Base-by-base conservation (phyloP, 1,139 yeast genomes). In the Taphrina pruni region DNA sequence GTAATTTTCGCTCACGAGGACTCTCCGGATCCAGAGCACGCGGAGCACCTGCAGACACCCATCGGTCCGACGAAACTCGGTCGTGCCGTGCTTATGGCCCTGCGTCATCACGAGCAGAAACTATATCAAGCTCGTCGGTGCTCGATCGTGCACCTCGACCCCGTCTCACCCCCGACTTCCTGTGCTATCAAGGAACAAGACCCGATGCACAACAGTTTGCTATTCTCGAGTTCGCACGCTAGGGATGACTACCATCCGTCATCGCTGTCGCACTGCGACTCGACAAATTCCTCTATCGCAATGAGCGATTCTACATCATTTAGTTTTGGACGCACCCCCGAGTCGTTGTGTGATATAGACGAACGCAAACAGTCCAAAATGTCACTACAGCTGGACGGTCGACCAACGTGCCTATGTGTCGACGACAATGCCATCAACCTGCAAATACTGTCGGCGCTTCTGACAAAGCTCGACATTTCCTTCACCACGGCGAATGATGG, bases 361-460 rank as follows among this genome's bases (percentile, higher is more conserved):
- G 32, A 38, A 12, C 26, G 38, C 52, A 9, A 62, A 20, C 50
- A 52, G 48, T n/a, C 45, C 26, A 52, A 52, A 51, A 14, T 60
- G 14, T 35, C 66, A 7, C 9, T 21, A 39, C 41, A 8, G 36
- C 38, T 35, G 48, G 60, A 9, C 35, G n/a, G 20, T n/a, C 38
- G 21, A 8, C 32, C 51, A 14, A 48, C 58, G 7, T 62, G 66
- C 32, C 66, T 62, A 32, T 36, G 52, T 14, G 62, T 65, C 4
- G 68, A 65, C 48, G 68, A 65, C 50, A 65, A 65, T 32, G 56
- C 56, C 12, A 46, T 65, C 68, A 65, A 65, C 20, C 39, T 65
- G 21, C 54, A 48, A 26, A 65, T 65, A 8, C 50, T 65, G 12
- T 17, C 55, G 36, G 51, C 48, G 5, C 26, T 55, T 6, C 62